Base-by-base conservation (phyloP, 345 rosid genomes). In the Syzygium jambos region DNA sequence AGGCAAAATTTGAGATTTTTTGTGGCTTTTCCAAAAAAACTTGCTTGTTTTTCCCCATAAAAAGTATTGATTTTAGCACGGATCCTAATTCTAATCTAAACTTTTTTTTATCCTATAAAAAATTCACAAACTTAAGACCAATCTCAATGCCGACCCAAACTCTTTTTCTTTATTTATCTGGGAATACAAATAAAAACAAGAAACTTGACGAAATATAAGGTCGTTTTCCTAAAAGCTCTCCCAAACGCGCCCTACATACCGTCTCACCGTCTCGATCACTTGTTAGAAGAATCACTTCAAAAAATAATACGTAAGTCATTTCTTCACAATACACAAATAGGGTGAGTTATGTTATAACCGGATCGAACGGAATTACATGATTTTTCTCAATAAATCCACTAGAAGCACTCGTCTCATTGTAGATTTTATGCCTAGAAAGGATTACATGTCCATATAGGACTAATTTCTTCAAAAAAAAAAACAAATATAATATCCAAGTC, bases 171-270 rank as follows among this genome's bases (percentile, higher is more conserved):
- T 23, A 38, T 34, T 9, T 0, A 3, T 43, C 46, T 5, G 65
- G 11, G 27, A 59, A 25, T 59, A 3, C 65, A 7, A 11, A 57
- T 25, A 0, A 30, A 52, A 15, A 15, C 14, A 4, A 4, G 9
- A 63, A 29, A 7, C 1, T 68, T 6, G 46, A 17, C 12, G 5
- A 73, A 30, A 73, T 0, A 22, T 11, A 34, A 73, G 46, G 13
- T 0, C 25, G 1, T 19, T 73, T 73, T 11, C 49, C 0, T 29
- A 3, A 3, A n/a, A n/a, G 34, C 38, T n/a, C 0, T n/a, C 5
- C 14, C 4, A 59, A 59, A 29, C 14, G 65, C 65, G 11, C 65
- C 65, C 34, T 5, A 13, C 38, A 6, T 38, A 12, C 14, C 5
- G 11, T 19, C 49, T 38, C 14, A 10, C 21, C 5, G 15, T 73